phyloP scores from a whole-genome alignment of 148 eudicot species.

The Arbutus unedo region DNA sequence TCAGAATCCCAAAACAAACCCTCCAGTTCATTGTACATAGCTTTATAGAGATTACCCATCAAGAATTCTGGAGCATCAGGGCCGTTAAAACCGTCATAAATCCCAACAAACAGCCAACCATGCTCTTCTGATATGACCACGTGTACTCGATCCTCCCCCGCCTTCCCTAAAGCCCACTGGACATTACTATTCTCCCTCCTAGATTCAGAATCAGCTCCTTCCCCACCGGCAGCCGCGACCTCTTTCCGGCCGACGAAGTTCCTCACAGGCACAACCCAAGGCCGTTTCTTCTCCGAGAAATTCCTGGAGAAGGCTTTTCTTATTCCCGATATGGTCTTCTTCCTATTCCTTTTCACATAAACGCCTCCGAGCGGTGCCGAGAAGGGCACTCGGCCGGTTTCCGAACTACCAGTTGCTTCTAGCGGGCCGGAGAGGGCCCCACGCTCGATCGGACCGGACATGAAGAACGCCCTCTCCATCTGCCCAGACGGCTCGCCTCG shows the following conservation, averaged over 20 bases:
- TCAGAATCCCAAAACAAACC: conserved; percentile 93
- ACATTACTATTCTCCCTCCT: conserved; percentile 51
- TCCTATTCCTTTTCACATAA: conserved; percentile 57
- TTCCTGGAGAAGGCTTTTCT: conserved; percentile 56
- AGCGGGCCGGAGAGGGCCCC: conserved; percentile 93
- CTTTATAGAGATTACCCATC: conserved; percentile 85
- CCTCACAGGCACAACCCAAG: conserved; percentile 87
- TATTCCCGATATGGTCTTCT: conserved; percentile 63
- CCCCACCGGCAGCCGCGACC: conserved; percentile 9
- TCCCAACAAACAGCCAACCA: conserved; percentile 98
- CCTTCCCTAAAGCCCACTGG: conserved; percentile 97
- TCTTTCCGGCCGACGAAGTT: conserved; percentile 48
- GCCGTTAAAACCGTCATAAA: conserved; percentile 98
- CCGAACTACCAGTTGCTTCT: conserved; percentile 29
- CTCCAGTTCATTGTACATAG: conserved; percentile 70
- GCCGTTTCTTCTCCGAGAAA: conserved; percentile 79
- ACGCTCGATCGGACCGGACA: conserved; percentile 93
- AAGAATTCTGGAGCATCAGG: conserved; percentile 98
- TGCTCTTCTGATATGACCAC: conserved; percentile 96
- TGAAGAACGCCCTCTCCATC: conserved; percentile 59
- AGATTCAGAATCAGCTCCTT: conserved; percentile 4
- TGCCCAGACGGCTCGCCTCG: conserved; percentile 51
- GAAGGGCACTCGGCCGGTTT: conserved; percentile 50
- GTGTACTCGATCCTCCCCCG: conserved; percentile 98
- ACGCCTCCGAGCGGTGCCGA: conserved; percentile 77